Evolutionary conservation across 139 green algal genomes (phyloP).

Genomic region (Chlorella ohadii): DNA sequence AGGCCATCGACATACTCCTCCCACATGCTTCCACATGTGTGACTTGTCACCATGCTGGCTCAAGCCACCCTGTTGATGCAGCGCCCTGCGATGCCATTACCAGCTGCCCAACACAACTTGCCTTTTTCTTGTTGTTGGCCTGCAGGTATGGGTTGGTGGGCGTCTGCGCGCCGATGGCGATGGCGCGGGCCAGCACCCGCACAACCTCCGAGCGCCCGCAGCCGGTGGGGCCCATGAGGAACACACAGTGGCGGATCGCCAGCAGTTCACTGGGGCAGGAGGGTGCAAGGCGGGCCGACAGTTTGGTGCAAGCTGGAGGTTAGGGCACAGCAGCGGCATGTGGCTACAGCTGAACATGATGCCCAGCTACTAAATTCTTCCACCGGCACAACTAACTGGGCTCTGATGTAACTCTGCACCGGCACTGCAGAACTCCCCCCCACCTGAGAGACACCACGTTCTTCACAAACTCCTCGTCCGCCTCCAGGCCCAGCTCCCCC

Average conservation of each 20-base stretch:
- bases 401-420: neutral
- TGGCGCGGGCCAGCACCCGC: conserved; percentile 82
- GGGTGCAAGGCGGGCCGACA: too few relatives aligned
- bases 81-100: too few relatives aligned
- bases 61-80: too few relatives aligned
- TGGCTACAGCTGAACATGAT: too few relatives aligned
- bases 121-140: conserved; percentile 87
- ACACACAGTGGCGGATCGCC: conserved; percentile 89
- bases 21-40: too few relatives aligned
- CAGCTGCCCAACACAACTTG: conserved; percentile 50
- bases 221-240: conserved; percentile 87
- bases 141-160: conserved; percentile 90
- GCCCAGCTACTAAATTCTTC: too few relatives aligned
- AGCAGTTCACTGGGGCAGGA: conserved; percentile 58
- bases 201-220: conserved; percentile 92
- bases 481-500: conserved; percentile 81
- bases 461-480: conserved; percentile 86
- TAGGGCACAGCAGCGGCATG: too few relatives aligned
- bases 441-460: conserved; percentile 69
- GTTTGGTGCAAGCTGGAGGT: too few relatives aligned
- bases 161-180: conserved; percentile 71
- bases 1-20: too few relatives aligned
- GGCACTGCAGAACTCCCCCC: too few relatives aligned
- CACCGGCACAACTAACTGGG: too few relatives aligned
- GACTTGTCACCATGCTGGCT: too few relatives aligned